Conservation (phyloP, 148 eudicot species). For the Agrostemma githago region DNA sequence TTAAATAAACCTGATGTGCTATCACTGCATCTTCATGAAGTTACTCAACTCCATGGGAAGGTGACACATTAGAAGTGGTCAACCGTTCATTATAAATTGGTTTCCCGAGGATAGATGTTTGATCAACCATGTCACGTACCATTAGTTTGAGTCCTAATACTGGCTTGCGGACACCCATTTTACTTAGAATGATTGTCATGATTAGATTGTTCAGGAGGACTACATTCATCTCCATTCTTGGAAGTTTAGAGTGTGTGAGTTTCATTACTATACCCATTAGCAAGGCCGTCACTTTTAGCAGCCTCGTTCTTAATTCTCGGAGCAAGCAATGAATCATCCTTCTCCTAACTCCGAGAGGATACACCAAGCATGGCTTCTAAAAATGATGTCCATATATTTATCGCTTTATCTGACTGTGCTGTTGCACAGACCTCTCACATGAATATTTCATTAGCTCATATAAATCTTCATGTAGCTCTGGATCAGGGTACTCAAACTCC, state of each 20-base stretch:
- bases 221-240: slow-evolving; percentile 34
- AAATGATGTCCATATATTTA: slow-evolving; percentile 82
- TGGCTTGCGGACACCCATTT: slow-evolving; percentile 36
- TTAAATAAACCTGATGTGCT: slow-evolving; percentile 38
- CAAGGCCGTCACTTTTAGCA: slow-evolving; percentile 27
- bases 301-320: slow-evolving; percentile 32
- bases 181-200: slow-evolving; percentile 43
- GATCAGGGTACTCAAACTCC: slow-evolving; percentile 72
- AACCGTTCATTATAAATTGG: slow-evolving; percentile 31
- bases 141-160: slow-evolving; percentile 28
- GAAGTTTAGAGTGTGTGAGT: slow-evolving; percentile 30
- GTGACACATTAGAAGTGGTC: slow-evolving; percentile 22
- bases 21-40: slow-evolving; percentile 34
- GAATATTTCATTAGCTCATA: slow-evolving; percentile 76
- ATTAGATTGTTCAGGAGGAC: slow-evolving; percentile 32
- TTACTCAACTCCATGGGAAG: slow-evolving; percentile 35
- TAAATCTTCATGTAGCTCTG: slow-evolving; percentile 69
- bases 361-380: slow-evolving; percentile 71
- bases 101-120: slow-evolving; percentile 27
- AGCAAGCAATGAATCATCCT: slow-evolving; percentile 49
- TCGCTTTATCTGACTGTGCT: slow-evolving; percentile 75
- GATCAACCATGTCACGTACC: slow-evolving; percentile 24
- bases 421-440: slow-evolving; percentile 70
- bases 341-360: slow-evolving; percentile 45
- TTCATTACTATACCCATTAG: slow-evolving; percentile 33